These are phyloP conservation scores for Exserohilum turcica DNA, from an alignment of 2,329 filamentous ascomycete species.

Conservation along the genomic window DNA sequence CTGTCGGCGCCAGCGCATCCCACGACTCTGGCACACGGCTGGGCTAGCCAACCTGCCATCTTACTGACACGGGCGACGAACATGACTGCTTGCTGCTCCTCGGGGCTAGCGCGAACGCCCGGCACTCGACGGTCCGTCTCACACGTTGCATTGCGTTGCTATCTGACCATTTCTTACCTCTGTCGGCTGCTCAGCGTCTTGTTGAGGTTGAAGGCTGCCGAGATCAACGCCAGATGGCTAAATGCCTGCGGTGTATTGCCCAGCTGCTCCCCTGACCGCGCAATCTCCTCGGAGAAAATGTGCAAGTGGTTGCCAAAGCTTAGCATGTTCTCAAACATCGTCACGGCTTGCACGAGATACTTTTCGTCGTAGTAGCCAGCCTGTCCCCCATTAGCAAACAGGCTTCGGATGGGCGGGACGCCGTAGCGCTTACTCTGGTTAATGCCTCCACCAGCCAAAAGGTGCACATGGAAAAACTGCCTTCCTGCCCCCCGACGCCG, in stretches of 20 bases:
- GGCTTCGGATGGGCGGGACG: not conserved
- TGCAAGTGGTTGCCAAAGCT: slow-evolving; percentile 75
- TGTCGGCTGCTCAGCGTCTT: slow-evolving; percentile 44
- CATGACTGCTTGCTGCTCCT: slow-evolving; percentile 7
- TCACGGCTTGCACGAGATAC: slow-evolving; percentile 65
- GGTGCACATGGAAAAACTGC: slow-evolving; percentile 80
- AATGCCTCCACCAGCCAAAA: slow-evolving; percentile 83
- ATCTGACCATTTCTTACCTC: not conserved
- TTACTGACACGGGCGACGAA: slow-evolving; percentile 8
- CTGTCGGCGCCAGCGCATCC: slow-evolving; percentile 15
- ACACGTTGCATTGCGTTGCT: not conserved
- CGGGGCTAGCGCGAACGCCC: slow-evolving; percentile 9
- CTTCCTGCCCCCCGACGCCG: slow-evolving; percentile 74
- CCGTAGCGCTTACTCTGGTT: slow-evolving; percentile 63
- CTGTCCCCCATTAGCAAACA: slow-evolving; percentile 20
- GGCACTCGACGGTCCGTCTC: slow-evolving; percentile 7
- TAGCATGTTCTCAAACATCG: slow-evolving; percentile 78
- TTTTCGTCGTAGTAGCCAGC: slow-evolving; percentile 63
- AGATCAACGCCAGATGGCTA: slow-evolving; percentile 75
- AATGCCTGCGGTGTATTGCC: slow-evolving; percentile 83
- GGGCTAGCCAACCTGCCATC: slow-evolving; percentile 12
- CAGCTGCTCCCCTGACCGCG: slow-evolving; percentile 74
- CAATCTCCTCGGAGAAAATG: slow-evolving; percentile 82
- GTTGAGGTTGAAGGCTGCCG: slow-evolving; percentile 76
- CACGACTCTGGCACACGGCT: slow-evolving; percentile 3